Conservation (phyloP, 352 stramenopile species). For the Halophytophthora polymorphica region DNA sequence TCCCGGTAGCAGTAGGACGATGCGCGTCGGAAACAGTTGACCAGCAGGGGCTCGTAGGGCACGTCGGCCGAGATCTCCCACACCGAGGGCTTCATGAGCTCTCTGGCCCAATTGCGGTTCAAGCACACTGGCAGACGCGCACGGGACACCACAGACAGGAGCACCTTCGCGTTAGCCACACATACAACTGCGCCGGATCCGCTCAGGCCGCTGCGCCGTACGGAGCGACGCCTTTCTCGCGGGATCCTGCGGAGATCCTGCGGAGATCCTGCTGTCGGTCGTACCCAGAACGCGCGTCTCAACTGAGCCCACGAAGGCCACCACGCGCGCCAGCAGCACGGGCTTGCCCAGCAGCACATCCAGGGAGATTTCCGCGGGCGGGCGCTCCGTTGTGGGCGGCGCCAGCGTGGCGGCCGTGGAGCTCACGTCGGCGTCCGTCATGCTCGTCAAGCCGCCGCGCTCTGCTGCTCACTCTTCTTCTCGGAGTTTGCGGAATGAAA, state of each 20-base stretch:
- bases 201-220: too few relatives aligned
- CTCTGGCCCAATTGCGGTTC: slow-evolving; percentile 69
- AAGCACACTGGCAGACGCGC: slow-evolving; percentile 44
- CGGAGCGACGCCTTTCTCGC: background rate
- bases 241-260: slow-evolving; percentile 6
- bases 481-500: too few relatives aligned
- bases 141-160: slow-evolving; percentile 10
- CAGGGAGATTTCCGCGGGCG: slow-evolving; percentile 12
- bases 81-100: slow-evolving; percentile 77
- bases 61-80: slow-evolving; percentile 84
- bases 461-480: background rate
- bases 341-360: slow-evolving; percentile 52
- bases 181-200: background rate
- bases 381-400: background rate
- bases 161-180: slow-evolving; percentile 4
- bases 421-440: slow-evolving; percentile 18
- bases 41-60: slow-evolving; percentile 69
- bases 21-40: slow-evolving; percentile 81
- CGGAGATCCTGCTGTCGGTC: slow-evolving; percentile 8
- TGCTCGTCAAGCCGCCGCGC: background rate
- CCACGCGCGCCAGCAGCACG: slow-evolving; percentile 54
- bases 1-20: slow-evolving; percentile 87
- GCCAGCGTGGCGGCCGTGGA: slow-evolving; percentile 22
- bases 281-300: slow-evolving; percentile 54
- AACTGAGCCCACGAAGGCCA: slow-evolving; percentile 60